Conservation (phyloP, 2,329 filamentous ascomycete species). For the Bisporella sp. region DNA sequence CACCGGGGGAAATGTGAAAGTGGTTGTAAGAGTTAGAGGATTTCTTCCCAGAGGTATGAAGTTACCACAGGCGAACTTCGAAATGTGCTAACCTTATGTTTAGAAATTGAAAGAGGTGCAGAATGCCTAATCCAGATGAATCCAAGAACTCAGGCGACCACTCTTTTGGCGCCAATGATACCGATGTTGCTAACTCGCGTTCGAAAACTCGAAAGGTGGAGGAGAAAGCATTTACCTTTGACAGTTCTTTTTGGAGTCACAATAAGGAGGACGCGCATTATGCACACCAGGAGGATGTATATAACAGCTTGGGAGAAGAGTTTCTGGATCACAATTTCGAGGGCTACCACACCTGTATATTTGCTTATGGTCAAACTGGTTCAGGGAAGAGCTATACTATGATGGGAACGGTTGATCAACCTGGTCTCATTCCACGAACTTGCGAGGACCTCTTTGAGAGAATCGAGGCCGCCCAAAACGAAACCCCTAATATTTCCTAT, state of each 20-base stretch:
- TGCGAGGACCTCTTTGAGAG: constrained; percentile 94
- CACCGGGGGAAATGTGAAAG: constrained; percentile 69
- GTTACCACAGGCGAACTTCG: constrained; percentile 3
- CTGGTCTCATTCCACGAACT: constrained; percentile 87
- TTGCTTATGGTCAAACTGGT: constrained; percentile 96
- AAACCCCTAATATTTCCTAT: constrained; percentile 89
- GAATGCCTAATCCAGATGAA: constrained; percentile 91
- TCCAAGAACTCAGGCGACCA: constrained; percentile 77
- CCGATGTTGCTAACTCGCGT: constrained; percentile 46
- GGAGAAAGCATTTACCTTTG: constrained; percentile 90
- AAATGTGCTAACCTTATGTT: constrained; percentile 5
- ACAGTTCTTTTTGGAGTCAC: constrained; percentile 98
- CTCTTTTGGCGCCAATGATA: constrained; percentile 61
- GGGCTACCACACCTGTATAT: constrained; percentile 98
- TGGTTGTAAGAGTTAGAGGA: constrained; percentile 73
- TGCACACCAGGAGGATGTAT: constrained; percentile 86
- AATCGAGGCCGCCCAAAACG: constrained; percentile 66
- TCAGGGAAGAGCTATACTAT: constrained; percentile 98
- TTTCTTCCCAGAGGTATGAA: constrained; percentile 70
- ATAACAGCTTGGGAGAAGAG: constrained; percentile 89
- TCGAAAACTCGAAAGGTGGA: constrained; percentile 69
- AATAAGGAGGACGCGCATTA: constrained; percentile 74
- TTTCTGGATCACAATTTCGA: constrained; percentile 99
- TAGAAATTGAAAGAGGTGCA: constrained; percentile 75
- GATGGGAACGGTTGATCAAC: constrained; percentile 84